phyloP scores from a whole-genome alignment of 176 grass and related monocot species.

The Oryza rufipogon region DNA sequence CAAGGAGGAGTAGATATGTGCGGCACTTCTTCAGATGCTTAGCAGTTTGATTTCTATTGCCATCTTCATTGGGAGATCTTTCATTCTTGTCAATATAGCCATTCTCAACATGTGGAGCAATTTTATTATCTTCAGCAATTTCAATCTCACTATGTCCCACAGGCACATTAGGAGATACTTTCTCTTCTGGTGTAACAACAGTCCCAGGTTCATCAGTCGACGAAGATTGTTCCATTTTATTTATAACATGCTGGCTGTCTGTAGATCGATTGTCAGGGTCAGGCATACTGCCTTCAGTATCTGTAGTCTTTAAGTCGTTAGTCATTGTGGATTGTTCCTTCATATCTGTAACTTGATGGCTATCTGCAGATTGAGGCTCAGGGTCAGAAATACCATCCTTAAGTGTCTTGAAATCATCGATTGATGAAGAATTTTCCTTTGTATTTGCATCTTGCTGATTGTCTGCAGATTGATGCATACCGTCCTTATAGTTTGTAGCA shows the following conservation, averaged over 20 bases:
- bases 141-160: background rate
- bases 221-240: background rate
- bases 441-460: background rate
- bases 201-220: background rate
- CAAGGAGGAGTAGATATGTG: conserved; percentile 46
- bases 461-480: background rate
- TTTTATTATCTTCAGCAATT: no score
- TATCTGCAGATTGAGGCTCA: background rate
- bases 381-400: background rate
- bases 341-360: background rate
- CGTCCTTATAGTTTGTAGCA: background rate
- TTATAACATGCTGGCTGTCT: background rate
- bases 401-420: background rate
- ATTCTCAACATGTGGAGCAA: background rate
- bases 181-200: background rate
- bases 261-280: no score
- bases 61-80: background rate
- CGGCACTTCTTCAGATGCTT: conserved; percentile 43
- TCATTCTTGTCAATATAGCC: background rate
- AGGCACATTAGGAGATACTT: background rate
- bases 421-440: background rate
- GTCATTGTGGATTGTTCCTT: background rate
- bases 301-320: background rate
- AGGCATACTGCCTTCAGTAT: background rate
- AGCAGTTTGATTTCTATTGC: background rate